Percentiles rank a stretch among this genome's conserved stretches.
Conservation (phyloP, 108 stramenopile species). For the Schizochytrium sp. region DNA sequence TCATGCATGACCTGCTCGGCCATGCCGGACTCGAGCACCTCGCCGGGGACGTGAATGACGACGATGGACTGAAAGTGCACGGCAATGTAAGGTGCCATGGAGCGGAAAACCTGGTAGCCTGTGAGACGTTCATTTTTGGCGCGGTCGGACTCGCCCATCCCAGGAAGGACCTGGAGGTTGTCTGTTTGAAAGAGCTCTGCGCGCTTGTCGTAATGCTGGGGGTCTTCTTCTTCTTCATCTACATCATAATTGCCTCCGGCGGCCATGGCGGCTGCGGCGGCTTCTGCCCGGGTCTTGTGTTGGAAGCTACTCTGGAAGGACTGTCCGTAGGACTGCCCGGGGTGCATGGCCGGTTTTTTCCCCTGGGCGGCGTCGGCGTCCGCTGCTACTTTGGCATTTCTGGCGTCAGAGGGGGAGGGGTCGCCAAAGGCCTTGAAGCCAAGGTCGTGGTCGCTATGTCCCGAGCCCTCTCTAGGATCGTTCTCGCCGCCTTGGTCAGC, state of each 20-base stretch:
- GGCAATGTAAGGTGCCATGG: constrained; percentile 11
- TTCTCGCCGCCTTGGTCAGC: too few relatives aligned
- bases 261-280: not conserved
- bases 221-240: not conserved
- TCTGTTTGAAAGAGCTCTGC: not conserved
- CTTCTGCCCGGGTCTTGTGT: not conserved
- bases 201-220: not conserved
- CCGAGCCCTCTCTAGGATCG: too few relatives aligned
- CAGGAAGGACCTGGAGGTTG: not conserved
- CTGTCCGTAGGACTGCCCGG: not conserved
- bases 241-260: not conserved
- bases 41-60: constrained; percentile 2
- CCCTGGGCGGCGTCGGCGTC: not conserved
- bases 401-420: too few relatives aligned
- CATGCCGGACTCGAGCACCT: constrained; percentile 1
- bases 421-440: too few relatives aligned
- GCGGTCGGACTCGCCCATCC: not conserved
- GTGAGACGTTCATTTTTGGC: not conserved
- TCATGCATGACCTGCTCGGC: constrained; percentile 19
- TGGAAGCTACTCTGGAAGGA: not conserved
- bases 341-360: not conserved
- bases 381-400: not conserved
- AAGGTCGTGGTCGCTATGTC: too few relatives aligned
- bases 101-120: constrained; percentile 10
- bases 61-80: not conserved